phyloP scores from a whole-genome alignment of 768 basidiomycete species.

The Suillus spraguei region DNA sequence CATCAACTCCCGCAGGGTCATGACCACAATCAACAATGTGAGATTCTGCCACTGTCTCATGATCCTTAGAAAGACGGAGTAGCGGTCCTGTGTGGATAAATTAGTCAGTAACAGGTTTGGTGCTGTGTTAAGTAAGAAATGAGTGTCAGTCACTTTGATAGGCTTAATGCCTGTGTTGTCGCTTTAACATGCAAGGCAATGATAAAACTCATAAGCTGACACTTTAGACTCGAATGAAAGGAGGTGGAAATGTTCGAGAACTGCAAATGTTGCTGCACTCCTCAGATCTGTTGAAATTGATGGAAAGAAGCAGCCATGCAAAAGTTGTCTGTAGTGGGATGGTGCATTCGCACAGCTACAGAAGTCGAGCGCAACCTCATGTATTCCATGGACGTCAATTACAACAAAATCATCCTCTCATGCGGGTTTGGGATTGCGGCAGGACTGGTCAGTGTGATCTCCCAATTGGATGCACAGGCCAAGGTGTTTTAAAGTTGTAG shows the following conservation, averaged over 20 bases:
- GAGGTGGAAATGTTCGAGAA: slow-evolving; percentile 34
- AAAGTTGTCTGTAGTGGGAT: slow-evolving; percentile 31
- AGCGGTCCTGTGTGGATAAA: slow-evolving; percentile 26
- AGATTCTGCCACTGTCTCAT: too few relatives aligned
- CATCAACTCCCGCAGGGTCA: too few relatives aligned
- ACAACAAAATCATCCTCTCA: slow-evolving; percentile 19
- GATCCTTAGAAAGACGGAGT: too few relatives aligned
- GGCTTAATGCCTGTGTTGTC: slow-evolving; percentile 29
- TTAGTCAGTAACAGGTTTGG: slow-evolving; percentile 12
- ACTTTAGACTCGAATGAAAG: slow-evolving; percentile 30
- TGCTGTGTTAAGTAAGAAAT: background rate
- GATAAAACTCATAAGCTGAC: slow-evolving; percentile 33
- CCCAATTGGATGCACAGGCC: slow-evolving; percentile 27
- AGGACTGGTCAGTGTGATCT: slow-evolving; percentile 15
- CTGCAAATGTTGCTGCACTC: slow-evolving; percentile 34
- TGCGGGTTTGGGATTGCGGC: background rate
- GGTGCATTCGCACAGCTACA: slow-evolving; percentile 20
- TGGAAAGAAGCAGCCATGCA: slow-evolving; percentile 34
- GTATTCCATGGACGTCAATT: slow-evolving; percentile 14
- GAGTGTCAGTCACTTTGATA: slow-evolving; percentile 21
- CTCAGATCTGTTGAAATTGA: slow-evolving; percentile 29
- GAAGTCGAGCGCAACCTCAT: slow-evolving; percentile 22
- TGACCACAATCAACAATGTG: too few relatives aligned
- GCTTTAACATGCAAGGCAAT: slow-evolving; percentile 21
- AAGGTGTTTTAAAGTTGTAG: slow-evolving; percentile 16